phyloP scores from a whole-genome alignment of 352 stramenopile genomes.

The Saprolegnia diclina region DNA sequence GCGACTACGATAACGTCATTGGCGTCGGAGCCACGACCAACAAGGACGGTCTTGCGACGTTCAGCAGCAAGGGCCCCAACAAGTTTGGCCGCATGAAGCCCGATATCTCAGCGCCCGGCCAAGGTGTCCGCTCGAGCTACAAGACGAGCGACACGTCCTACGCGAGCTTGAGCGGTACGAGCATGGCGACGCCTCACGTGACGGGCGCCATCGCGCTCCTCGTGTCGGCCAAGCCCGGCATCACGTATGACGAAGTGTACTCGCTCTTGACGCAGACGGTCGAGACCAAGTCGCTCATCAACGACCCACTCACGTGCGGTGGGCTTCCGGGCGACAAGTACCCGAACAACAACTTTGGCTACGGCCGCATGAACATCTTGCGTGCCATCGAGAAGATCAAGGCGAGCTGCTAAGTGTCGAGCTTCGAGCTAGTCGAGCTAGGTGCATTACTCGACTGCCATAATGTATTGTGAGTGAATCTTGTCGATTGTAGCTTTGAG shows the following conservation, averaged over 20 bases:
- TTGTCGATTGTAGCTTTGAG: not conserved
- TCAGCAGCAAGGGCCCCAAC: conserved; percentile 37
- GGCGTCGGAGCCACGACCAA: conserved; percentile 44
- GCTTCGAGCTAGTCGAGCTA: too few relatives aligned
- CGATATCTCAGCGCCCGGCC: conserved; percentile 33
- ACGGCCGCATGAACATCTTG: conserved; percentile 36
- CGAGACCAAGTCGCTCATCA: conserved; percentile 23
- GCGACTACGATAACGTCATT: conserved; percentile 38
- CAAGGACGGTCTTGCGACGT: conserved; percentile 32
- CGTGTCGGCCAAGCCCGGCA: conserved; percentile 31
- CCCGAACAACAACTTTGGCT: conserved; percentile 44
- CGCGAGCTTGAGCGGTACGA: conserved; percentile 30
- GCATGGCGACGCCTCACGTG: conserved; percentile 35
- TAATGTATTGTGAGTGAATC: not conserved
- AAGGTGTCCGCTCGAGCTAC: conserved; percentile 24
- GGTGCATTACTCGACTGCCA: not conserved
- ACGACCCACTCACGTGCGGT: conserved; percentile 28
- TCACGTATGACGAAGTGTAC: conserved; percentile 29
- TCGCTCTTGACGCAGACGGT: conserved; percentile 18
- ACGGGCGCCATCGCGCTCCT: conserved; percentile 31
- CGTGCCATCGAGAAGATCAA: conserved; percentile 21
- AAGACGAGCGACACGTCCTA: conserved; percentile 16
- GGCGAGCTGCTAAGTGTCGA: not conserved
- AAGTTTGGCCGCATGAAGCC: conserved; percentile 30
- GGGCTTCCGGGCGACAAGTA: conserved; percentile 30